phyloP scores from a whole-genome alignment of 176 grass and related monocot genomes.

The Puccinellia tenuiflora region DNA sequence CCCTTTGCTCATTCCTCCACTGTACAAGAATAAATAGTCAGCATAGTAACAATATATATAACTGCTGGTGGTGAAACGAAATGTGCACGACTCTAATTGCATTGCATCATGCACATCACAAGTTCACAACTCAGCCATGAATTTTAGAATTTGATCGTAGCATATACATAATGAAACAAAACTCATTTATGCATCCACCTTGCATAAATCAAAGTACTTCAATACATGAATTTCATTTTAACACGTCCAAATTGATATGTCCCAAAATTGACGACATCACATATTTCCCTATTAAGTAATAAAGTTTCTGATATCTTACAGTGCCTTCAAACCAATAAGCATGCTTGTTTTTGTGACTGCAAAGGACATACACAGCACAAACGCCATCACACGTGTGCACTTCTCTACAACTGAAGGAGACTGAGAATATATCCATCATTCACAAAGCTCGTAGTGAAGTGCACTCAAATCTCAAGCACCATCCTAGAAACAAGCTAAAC shows the following conservation, averaged over 20 bases:
- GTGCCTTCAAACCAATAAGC: not conserved
- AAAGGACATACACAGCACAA: not conserved
- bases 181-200: not conserved
- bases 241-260: not conserved
- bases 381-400: not conserved
- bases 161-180: not conserved
- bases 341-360: not conserved
- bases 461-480: not conserved
- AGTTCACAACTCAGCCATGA: constrained; percentile 2
- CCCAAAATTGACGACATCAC: not conserved
- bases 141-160: constrained; percentile 5
- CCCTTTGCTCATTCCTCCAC: constrained; percentile 73
- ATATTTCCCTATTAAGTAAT: not conserved
- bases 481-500: not conserved
- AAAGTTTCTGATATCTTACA: not conserved
- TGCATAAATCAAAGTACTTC: constrained; percentile 9
- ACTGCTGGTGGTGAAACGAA: not conserved
- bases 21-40: constrained; percentile 34
- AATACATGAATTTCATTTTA: not conserved
- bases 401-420: not conserved
- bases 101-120: not conserved
- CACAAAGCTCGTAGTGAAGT: not conserved
- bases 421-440: not conserved
- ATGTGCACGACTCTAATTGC: not conserved
- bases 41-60: not conserved